These are phyloP conservation scores for Teratosphaeria destructans DNA, from an alignment of 2,329 filamentous ascomycete genomes.

Conservation along the genomic window DNA sequence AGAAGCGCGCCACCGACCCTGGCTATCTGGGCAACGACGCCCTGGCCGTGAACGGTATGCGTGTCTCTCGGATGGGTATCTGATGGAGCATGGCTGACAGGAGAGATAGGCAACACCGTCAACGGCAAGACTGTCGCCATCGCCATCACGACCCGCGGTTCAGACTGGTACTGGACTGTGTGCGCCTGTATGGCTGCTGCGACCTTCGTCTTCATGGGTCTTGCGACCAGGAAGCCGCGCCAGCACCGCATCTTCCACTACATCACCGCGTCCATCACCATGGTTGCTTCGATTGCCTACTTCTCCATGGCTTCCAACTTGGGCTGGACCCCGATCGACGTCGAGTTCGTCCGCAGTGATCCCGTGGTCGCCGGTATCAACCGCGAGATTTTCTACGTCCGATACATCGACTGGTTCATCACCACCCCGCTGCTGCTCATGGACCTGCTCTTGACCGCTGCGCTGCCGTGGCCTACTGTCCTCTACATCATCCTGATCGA, in stretches of 20 bases:
- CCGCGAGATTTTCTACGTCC: conserved; percentile 56
- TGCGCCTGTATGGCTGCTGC: conserved; percentile 48
- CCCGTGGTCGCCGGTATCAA: conserved; percentile 40
- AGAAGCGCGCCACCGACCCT: not conserved
- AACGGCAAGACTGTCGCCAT: conserved; percentile 33
- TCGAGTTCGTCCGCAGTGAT: conserved; percentile 44
- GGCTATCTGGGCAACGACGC: conserved; percentile 31
- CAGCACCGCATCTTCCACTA: conserved; percentile 53
- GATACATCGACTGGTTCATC: conserved; percentile 46
- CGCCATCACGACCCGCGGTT: conserved; percentile 48
- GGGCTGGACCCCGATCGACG: conserved; percentile 52
- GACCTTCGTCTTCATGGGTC: conserved; percentile 44
- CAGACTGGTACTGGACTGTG: conserved; percentile 54
- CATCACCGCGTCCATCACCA: conserved; percentile 48
- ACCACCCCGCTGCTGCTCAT: conserved; percentile 55
- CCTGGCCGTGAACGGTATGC: conserved; percentile 33
- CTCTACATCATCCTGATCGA: conserved; percentile 53
- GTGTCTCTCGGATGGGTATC: not conserved
- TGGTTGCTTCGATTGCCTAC: conserved; percentile 52
- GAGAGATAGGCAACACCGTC: conserved; percentile 2
- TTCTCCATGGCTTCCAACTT: conserved; percentile 59
- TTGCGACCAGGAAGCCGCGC: conserved; percentile 44
- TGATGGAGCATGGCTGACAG: not conserved
- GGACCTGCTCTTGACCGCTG: conserved; percentile 53
- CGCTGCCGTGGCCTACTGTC: conserved; percentile 54